Percentiles rank a stretch among this genome's conserved stretches.
These are phyloP conservation scores for Leishmania guyanensis DNA, from an alignment of 208 protist species.

Conservation along the genomic window DNA sequence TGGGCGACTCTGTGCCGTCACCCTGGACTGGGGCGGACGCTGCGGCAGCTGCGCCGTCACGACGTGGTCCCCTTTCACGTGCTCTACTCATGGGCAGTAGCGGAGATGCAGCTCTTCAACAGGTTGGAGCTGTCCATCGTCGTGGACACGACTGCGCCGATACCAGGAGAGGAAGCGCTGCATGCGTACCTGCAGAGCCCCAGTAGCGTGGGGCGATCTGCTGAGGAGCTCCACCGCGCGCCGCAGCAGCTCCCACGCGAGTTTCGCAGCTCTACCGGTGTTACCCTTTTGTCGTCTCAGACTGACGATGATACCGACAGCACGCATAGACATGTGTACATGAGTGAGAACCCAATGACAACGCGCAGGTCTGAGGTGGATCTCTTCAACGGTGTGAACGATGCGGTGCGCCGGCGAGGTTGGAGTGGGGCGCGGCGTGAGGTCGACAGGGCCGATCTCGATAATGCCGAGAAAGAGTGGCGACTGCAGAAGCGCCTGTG, in stretches of 20 bases:
- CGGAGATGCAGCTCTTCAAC: constrained; percentile 33
- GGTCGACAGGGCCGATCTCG: neutral
- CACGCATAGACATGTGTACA: constrained; percentile 4
- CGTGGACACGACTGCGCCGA: constrained; percentile 51
- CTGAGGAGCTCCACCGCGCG: constrained; percentile 15
- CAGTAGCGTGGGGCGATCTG: constrained; percentile 12
- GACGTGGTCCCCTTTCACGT: constrained; percentile 58
- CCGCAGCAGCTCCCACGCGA: neutral
- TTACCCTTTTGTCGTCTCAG: neutral
- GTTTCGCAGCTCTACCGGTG: neutral
- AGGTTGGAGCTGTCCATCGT: constrained; percentile 34
- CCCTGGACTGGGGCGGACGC: constrained; percentile 14
- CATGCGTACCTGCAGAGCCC: constrained; percentile 18
- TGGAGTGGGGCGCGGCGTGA: neutral
- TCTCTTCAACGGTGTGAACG: constrained; percentile 5
- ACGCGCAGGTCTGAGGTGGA: neutral
- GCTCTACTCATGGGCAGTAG: constrained; percentile 49
- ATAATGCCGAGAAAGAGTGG: neutral
- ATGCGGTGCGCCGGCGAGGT: constrained; percentile 17
- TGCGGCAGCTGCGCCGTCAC: constrained; percentile 34
- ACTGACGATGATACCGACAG: neutral
- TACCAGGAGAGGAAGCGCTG: constrained; percentile 11
- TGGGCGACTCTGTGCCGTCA: constrained; percentile 39
- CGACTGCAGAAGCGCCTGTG: neutral
- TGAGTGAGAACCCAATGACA: constrained; percentile 17